Percentiles rank a stretch among this genome's conserved stretches.
phyloP scores from a whole-genome alignment of 2,329 filamentous ascomycete species.

The Trichoderma polysporum region DNA sequence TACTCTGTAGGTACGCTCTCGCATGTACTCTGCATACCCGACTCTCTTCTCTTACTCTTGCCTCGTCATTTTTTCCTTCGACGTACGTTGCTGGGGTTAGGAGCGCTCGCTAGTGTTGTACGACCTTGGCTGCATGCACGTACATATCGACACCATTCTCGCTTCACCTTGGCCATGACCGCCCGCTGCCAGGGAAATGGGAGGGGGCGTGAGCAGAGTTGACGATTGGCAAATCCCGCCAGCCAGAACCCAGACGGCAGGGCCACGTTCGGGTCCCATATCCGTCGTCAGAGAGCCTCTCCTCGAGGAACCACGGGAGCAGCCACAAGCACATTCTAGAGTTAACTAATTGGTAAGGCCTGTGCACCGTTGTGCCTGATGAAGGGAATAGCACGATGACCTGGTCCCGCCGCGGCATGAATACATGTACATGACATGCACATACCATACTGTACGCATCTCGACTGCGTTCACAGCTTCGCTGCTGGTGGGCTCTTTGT shows the following conservation, averaged over 20 bases:
- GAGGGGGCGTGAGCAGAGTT: constrained; percentile 16
- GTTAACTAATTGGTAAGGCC: not conserved
- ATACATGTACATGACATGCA: not conserved
- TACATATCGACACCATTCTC: constrained; percentile 13
- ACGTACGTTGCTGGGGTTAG: not conserved
- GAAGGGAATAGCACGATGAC: constrained; percentile 3
- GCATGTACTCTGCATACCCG: not conserved
- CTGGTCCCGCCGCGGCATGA: constrained; percentile 5
- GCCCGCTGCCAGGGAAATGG: constrained; percentile 14
- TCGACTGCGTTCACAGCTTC: not conserved
- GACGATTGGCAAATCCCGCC: not conserved
- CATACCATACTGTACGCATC: not conserved
- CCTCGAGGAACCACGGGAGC: not conserved
- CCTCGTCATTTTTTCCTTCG: not conserved
- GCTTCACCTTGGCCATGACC: constrained; percentile 16
- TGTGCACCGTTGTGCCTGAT: constrained; percentile 19
- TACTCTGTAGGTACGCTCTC: not conserved
- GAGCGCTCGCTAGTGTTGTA: constrained; percentile 1
- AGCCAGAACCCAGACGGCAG: constrained; percentile 11
- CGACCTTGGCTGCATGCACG: constrained; percentile 16
- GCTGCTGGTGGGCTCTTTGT: not conserved
- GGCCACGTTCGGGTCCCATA: constrained; percentile 23
- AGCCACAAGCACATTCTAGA: not conserved
- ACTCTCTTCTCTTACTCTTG: not conserved
- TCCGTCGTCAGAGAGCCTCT: constrained; percentile 9